Evolutionary conservation across 1,284 basidiomycete genomes (phyloP).

Genomic region (Exobasidium cylindrosporum): DNA sequence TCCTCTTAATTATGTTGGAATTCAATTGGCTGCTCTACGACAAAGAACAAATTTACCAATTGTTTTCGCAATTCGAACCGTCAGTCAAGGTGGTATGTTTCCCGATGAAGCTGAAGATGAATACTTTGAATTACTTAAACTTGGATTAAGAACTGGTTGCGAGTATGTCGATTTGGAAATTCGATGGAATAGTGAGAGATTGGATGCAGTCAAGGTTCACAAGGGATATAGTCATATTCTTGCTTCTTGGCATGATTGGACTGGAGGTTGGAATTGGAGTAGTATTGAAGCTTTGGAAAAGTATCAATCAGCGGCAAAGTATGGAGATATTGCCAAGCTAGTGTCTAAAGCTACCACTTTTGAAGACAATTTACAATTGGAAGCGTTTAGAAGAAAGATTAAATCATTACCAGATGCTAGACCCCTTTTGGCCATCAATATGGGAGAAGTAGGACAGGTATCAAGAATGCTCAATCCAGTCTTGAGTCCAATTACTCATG

Average conservation of each 20-base stretch:
- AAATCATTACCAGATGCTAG: slow-evolving; percentile 20
- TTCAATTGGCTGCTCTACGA: slow-evolving; percentile 77
- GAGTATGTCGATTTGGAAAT: slow-evolving; percentile 94
- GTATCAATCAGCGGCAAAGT: slow-evolving; percentile 28
- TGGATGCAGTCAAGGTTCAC: slow-evolving; percentile 64
- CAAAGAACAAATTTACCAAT: slow-evolving; percentile 77
- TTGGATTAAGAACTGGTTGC: slow-evolving; percentile 77
- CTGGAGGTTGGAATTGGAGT: slow-evolving; percentile 79
- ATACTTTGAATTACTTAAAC: slow-evolving; percentile 72
- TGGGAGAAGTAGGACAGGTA: slow-evolving; percentile 82
- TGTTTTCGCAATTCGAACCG: slow-evolving; percentile 85
- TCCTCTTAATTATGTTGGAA: slow-evolving; percentile 70
- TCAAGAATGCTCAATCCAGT: slow-evolving; percentile 75
- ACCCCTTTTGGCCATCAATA: slow-evolving; percentile 90
- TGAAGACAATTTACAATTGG: slow-evolving; percentile 77
- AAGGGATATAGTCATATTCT: slow-evolving; percentile 79
- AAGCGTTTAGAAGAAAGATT: slow-evolving; percentile 67
- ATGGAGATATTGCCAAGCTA: slow-evolving; percentile 86
- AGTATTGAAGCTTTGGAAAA: slow-evolving; percentile 62
- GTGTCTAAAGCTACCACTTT: slow-evolving; percentile 76
- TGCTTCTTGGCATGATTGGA: slow-evolving; percentile 92
- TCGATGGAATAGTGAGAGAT: slow-evolving; percentile 66
- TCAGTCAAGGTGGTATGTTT: slow-evolving; percentile 85
- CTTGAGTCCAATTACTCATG: slow-evolving; percentile 86
- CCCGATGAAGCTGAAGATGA: slow-evolving; percentile 74